phyloP scores from a whole-genome alignment of 257 asterid genomes.

The Solanum etuberosum region DNA sequence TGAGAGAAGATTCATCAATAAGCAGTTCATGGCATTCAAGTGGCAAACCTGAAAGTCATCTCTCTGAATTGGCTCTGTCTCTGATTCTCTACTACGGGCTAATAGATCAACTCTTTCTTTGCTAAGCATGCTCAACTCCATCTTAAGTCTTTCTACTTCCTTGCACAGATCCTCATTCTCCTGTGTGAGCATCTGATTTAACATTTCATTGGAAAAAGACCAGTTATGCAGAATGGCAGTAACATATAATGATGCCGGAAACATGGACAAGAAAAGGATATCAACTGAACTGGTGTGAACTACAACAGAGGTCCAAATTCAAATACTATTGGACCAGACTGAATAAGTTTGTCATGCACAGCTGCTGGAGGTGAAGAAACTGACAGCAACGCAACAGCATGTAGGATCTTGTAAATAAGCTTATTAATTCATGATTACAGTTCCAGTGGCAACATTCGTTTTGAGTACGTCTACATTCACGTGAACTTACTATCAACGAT shows the following conservation, averaged over 20 bases:
- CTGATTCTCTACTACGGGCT: conserved; percentile 26
- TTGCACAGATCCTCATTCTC: conserved; percentile 15
- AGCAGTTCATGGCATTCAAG: not conserved
- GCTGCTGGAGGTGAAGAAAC: not conserved
- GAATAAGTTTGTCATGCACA: not conserved
- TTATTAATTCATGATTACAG: not conserved
- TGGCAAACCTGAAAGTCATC: conserved; percentile 36
- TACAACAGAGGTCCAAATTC: not conserved
- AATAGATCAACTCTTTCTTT: conserved; percentile 38
- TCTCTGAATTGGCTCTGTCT: conserved; percentile 5
- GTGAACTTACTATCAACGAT: not conserved
- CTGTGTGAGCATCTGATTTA: conserved; percentile 10
- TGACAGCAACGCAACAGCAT: not conserved
- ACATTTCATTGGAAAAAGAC: conserved; percentile 12
- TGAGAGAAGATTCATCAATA: not conserved
- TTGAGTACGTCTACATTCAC: not conserved
- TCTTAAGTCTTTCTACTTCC: conserved; percentile 32
- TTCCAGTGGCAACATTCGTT: not conserved
- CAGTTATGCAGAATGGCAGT: conserved; percentile 3
- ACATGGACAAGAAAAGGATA: not conserved
- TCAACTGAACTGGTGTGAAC: not conserved
- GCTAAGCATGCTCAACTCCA: conserved; percentile 36
- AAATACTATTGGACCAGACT: not conserved
- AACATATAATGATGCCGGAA: not conserved
- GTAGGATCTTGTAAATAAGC: not conserved